phyloP scores from a whole-genome alignment of 306 rosid species.

The Medicago ruthenica region DNA sequence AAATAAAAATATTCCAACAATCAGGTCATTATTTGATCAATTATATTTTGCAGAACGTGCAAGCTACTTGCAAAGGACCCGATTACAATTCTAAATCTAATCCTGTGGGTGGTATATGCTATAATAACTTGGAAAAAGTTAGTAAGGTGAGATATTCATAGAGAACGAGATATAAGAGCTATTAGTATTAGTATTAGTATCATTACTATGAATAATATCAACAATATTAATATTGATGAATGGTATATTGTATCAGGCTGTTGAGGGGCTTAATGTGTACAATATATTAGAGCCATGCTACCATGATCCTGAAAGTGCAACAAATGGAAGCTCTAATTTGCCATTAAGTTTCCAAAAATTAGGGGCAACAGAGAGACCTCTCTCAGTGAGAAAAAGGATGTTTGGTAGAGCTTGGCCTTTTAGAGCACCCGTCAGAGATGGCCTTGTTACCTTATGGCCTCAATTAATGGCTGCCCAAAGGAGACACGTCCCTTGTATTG shows the following conservation, averaged over 20 bases:
- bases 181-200: too few relatives aligned
- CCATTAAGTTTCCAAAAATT: slow-evolving; percentile 69
- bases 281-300: slow-evolving; percentile 74
- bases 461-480: slow-evolving; percentile 20
- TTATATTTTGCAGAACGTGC: slow-evolving; percentile 32
- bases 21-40: background rate
- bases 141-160: slow-evolving; percentile 44
- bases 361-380: slow-evolving; percentile 62
- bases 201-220: too few relatives aligned
- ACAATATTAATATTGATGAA: too few relatives aligned
- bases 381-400: slow-evolving; percentile 69
- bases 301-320: slow-evolving; percentile 40
- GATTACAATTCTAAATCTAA: slow-evolving; percentile 40
- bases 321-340: slow-evolving; percentile 39
- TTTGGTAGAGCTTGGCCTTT: slow-evolving; percentile 88
- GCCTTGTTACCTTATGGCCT: slow-evolving; percentile 74
- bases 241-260: slow-evolving; percentile 45
- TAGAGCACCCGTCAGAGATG: slow-evolving; percentile 60
- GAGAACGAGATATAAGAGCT: too few relatives aligned
- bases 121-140: slow-evolving; percentile 32
- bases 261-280: slow-evolving; percentile 64
- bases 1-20: background rate
- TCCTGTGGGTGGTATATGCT: slow-evolving; percentile 37
- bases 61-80: slow-evolving; percentile 53
- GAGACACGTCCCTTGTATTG: slow-evolving; percentile 12